Base-by-base conservation (phyloP, 345 rosid genomes). In the Aquilaria yunnanensis region DNA sequence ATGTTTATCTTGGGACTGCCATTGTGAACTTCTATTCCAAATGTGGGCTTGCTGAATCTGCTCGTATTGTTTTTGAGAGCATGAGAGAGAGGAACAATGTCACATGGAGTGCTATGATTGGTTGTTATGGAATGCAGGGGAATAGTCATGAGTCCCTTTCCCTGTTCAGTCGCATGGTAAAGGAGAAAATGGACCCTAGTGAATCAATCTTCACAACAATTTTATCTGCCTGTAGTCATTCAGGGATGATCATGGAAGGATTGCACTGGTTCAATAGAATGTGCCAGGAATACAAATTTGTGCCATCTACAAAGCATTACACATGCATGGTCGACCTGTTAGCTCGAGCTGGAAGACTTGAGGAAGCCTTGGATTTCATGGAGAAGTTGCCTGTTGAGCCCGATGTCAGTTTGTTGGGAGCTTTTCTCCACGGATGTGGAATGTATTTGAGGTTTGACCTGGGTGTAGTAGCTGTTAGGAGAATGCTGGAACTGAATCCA, bases 351-450 rank as follows among this genome's bases (percentile, higher is more conserved):
- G 96, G 98, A 47, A 87, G 80, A 72, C 88, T 89, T 2, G 96
- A 87, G 66, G 96, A 92, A 67, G 98, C 91, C 31, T 73, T 80
- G 69, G 83, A 84, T 4, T 75, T 92, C 67, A 73, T 92, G 6
- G 78, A 82, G 64, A 81, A 79, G 56, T 78, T 85, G 96, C 96
- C 96, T 2, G 63, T 80, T 67, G 68, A 79, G 66, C 96, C 96
- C 32, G 83, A 72, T 54, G 72, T 65, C 61, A 72, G 82, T 67
- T 65, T 85, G 67, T 83, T 78, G 34, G 91, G 88, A 46, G 91
- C 98, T 33, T 85, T 89, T 73, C 96, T 87, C 64, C 96, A 89
- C 34, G 98, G 98, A 34, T 92, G 98, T 65, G 80, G 86, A 57
- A 80, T 89, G 64, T 79, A 89, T 75, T 84, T 96, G 10, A 85